These are phyloP conservation scores for Aspergillus heteromorphus DNA, from an alignment of 495 filamentous ascomycete species.

Conservation along the genomic window DNA sequence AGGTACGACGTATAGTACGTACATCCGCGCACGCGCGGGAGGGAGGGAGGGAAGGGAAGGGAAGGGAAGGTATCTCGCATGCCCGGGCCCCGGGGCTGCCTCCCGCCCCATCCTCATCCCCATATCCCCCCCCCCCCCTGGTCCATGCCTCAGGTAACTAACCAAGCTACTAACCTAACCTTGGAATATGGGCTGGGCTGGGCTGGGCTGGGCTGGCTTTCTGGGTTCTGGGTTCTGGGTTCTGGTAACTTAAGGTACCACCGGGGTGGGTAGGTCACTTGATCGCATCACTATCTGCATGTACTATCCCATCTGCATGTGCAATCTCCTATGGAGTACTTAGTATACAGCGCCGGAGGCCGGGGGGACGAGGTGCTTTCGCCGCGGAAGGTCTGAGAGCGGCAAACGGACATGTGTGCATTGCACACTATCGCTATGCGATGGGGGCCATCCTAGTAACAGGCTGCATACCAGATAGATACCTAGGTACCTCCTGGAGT, in stretches of 20 bases:
- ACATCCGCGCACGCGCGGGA: neutral
- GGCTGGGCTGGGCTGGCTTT: too few relatives aligned
- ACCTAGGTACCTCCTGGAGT: neutral
- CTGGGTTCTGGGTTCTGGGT: neutral
- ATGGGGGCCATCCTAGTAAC: neutral
- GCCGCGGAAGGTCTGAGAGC: too few relatives aligned
- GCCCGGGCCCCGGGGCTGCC: neutral
- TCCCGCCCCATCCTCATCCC: too few relatives aligned
- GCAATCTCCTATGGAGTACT: too few relatives aligned
- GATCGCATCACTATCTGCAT: neutral
- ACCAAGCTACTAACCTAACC: too few relatives aligned
- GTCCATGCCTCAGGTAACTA: neutral
- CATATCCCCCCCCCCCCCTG: neutral
- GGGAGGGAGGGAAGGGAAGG: too few relatives aligned
- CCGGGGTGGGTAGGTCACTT: neutral
- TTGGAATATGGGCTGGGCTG: too few relatives aligned
- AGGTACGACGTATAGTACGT: neutral
- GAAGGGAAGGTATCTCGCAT: constrained; percentile 1
- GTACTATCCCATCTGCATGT: neutral
- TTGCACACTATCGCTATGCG: neutral
- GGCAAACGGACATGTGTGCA: neutral
- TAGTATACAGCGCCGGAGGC: neutral
- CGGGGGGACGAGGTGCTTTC: too few relatives aligned
- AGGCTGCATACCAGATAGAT: too few relatives aligned
- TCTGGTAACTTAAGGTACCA: neutral